Conservation (phyloP, 164 flowering plant species). For the Echeveria elegans region DNA sequence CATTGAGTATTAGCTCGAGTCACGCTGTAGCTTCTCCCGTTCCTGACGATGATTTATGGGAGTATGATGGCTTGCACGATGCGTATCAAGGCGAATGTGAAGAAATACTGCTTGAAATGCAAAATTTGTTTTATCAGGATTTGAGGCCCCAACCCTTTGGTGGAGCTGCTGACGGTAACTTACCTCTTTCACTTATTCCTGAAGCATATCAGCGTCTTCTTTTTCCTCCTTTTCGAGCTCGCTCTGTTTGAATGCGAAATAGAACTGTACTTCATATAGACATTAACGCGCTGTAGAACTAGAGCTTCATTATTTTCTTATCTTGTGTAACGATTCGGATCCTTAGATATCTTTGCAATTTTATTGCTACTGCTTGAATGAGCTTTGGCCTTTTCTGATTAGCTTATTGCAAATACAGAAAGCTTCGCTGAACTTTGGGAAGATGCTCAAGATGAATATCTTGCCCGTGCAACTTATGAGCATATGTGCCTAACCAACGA, state of each 20-base stretch:
- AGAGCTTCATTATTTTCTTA: no score
- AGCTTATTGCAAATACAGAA: constrained; percentile 34
- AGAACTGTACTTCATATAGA: no score
- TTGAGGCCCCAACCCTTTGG: constrained; percentile 21
- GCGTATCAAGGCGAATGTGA: constrained; percentile 52
- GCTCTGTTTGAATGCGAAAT: no score
- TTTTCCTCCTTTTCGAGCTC: background rate
- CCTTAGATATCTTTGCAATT: no score
- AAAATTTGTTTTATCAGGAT: constrained; percentile 75
- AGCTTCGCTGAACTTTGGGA: constrained; percentile 32
- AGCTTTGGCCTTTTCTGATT: background rate
- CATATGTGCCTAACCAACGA: constrained; percentile 56
- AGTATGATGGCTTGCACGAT: constrained; percentile 51
- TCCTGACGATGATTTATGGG: constrained; percentile 57
- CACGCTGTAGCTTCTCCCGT: constrained; percentile 11
- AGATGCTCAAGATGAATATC: constrained; percentile 76
- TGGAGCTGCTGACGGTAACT: constrained; percentile 15
- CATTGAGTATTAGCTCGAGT: constrained; percentile 11
- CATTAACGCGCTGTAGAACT: no score
- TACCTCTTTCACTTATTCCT: constrained; percentile 3
- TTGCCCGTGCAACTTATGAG: constrained; percentile 60
- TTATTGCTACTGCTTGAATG: no score
- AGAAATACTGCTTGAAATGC: constrained; percentile 79
- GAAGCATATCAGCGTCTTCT: background rate
- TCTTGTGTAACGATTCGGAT: no score